Evolutionary conservation across 2,329 filamentous ascomycete genomes (phyloP).

Genomic region (Hymenoscyphus scutula): DNA sequence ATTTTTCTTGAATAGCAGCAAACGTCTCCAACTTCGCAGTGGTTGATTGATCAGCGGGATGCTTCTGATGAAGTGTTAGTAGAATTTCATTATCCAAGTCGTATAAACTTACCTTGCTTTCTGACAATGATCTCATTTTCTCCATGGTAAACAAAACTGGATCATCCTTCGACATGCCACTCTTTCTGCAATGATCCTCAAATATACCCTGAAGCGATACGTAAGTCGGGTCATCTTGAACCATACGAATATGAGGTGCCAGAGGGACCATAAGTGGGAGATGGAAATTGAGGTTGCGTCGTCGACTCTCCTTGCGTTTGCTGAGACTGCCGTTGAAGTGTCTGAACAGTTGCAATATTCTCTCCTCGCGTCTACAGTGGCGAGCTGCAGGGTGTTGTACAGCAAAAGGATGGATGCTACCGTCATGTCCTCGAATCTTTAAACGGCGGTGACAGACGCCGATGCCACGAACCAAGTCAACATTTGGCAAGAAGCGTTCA

Average conservation of each 20-base stretch:
- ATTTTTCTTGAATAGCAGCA: constrained; percentile 89
- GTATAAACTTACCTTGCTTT: constrained; percentile 44
- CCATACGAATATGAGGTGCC: constrained; percentile 89
- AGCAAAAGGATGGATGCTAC: constrained; percentile 93
- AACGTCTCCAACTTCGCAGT: constrained; percentile 87
- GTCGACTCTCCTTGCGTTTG: constrained; percentile 91
- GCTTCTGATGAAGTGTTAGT: constrained; percentile 52
- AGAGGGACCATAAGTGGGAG: constrained; percentile 93
- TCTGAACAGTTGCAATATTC: constrained; percentile 92
- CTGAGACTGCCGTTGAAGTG: constrained; percentile 91
- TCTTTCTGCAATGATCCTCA: constrained; percentile 90
- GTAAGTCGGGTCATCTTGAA: constrained; percentile 93
- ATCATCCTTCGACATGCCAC: constrained; percentile 88
- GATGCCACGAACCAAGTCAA: constrained; percentile 87
- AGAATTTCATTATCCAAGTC: neutral
- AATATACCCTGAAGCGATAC: constrained; percentile 93
- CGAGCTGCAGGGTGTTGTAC: constrained; percentile 93
- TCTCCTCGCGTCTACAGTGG: constrained; percentile 89
- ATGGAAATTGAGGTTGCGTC: constrained; percentile 93
- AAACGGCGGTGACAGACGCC: constrained; percentile 88
- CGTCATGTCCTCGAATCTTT: constrained; percentile 96
- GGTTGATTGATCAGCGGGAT: constrained; percentile 62
- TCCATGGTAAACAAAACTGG: constrained; percentile 95
- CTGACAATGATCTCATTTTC: constrained; percentile 75
- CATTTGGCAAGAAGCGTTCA: constrained; percentile 91